Base-by-base conservation (phyloP, 2,329 filamentous ascomycete species). In the Venturia carpophila region DNA sequence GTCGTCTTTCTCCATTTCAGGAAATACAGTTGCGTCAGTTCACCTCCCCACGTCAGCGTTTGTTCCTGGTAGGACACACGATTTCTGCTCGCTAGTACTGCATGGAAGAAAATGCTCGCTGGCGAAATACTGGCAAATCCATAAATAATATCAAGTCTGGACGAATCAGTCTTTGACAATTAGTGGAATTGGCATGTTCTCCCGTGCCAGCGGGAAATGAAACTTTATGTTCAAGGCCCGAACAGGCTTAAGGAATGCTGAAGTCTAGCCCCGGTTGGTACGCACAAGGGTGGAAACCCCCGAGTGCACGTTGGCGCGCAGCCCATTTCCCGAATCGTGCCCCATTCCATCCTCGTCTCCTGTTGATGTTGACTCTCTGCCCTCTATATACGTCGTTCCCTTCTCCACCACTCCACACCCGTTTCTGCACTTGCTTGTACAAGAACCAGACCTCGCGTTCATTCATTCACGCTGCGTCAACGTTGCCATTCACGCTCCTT, bases 391-490 rank as follows among this genome's bases (percentile, higher is more conserved):
- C 37, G n/a, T 39, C 34, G 3, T n/a, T 13, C 37, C 27, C n/a
- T 39, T 43, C 24, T 42, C n/a, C 3, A 37, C 27, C 52, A 58
- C 49, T 19, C n/a, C 9, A 39, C 30, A 6, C 52, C 27, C 47
- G 47, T 52, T 52, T 49, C 24, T 13, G 27, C 47, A 52, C 21
- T 58, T 15, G 10, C 52, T 37, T 37, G 27, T n/a, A 39, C 52
- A 58, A 58, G 39, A 43, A 43, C 27, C 34, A 9, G 60, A 62
- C 60, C 24, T 47, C 60, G 62, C 45, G 62, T 63, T 63, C 62
- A 63, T 41, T 63, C 62, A 52, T 63, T 63, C 62, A 63, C 62
- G 62, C 62, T 24, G 5, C 43, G 42, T 63, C 47, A 27, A 43
- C 6, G 1, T 39, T 43, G 30, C 52, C 52, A 6, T 19, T 58